phyloP scores from a whole-genome alignment of 2,329 filamentous ascomycete species.

The Colletotrichum nymphaeae region DNA sequence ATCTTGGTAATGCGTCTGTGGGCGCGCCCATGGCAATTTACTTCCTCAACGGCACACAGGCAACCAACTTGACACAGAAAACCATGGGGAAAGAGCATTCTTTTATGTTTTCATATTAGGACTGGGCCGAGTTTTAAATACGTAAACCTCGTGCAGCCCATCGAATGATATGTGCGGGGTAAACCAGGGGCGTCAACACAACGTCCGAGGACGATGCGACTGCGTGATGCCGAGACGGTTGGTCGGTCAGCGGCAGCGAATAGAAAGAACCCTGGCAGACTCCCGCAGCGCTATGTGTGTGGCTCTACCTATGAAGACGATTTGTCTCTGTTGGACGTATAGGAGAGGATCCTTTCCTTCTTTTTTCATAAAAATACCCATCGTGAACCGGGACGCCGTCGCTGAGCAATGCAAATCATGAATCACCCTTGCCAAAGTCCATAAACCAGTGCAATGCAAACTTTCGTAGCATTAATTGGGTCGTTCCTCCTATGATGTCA shows the following conservation, averaged over 20 bases:
- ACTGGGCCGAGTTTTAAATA: slow-evolving; percentile 14
- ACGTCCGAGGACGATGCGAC: slow-evolving; percentile 18
- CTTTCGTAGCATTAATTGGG: neutral
- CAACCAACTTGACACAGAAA: neutral
- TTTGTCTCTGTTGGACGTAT: neutral
- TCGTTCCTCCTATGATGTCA: neutral
- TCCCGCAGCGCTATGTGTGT: neutral
- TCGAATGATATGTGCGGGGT: slow-evolving; percentile 29
- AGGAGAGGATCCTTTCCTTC: neutral
- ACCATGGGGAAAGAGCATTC: neutral
- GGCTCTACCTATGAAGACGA: slow-evolving; percentile 9
- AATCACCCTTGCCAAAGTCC: neutral
- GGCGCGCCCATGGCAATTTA: neutral
- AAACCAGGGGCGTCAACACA: slow-evolving; percentile 21
- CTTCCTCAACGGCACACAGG: neutral
- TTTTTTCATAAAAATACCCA: slow-evolving; percentile 25
- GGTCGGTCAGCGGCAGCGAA: slow-evolving; percentile 1
- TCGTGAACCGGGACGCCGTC: slow-evolving; percentile 37
- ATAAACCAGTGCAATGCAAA: slow-evolving; percentile 10
- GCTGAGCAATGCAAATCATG: slow-evolving; percentile 38
- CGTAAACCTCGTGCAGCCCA: slow-evolving; percentile 21
- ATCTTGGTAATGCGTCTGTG: neutral
- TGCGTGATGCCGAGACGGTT: neutral
- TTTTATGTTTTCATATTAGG: slow-evolving; percentile 14
- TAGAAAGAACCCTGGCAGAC: neutral